Evolutionary conservation across 352 stramenopile genomes (phyloP).

Genomic region (Albugo laibachii): DNA sequence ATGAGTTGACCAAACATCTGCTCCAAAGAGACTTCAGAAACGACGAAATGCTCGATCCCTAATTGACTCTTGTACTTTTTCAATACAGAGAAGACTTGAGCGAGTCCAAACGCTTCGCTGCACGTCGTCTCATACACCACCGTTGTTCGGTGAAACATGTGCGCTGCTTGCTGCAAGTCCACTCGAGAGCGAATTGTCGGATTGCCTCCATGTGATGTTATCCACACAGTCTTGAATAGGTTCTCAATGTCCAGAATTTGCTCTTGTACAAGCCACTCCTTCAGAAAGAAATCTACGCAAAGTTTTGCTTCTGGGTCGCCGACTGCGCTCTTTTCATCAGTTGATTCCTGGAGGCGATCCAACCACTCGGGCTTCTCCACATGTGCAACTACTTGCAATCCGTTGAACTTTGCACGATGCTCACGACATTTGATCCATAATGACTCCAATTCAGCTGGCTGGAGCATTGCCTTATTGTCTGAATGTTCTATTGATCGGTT

Average conservation of each 20-base stretch:
- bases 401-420: too few relatives aligned
- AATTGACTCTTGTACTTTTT: constrained; percentile 56
- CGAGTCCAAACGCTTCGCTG: constrained; percentile 39
- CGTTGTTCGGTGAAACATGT: constrained; percentile 31
- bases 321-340: too few relatives aligned
- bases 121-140: constrained; percentile 50
- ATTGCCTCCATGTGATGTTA: neutral
- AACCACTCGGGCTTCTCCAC: too few relatives aligned
- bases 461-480: too few relatives aligned
- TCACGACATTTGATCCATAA: too few relatives aligned
- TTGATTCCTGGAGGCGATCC: too few relatives aligned
- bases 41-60: constrained; percentile 73
- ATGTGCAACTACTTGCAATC: too few relatives aligned
- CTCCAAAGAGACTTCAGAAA: constrained; percentile 84
- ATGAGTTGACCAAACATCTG: constrained; percentile 84
- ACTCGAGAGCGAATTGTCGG: constrained; percentile 4
- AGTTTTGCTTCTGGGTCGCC: neutral
- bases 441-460: too few relatives aligned
- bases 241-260: neutral
- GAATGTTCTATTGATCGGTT: too few relatives aligned
- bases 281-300: constrained; percentile 35
- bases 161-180: constrained; percentile 20
- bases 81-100: constrained; percentile 55
- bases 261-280: constrained; percentile 57
- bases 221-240: neutral